Percentiles rank a stretch among this genome's conserved stretches.
Conservation (phyloP, 805 yeast species). For the Candida montana region DNA sequence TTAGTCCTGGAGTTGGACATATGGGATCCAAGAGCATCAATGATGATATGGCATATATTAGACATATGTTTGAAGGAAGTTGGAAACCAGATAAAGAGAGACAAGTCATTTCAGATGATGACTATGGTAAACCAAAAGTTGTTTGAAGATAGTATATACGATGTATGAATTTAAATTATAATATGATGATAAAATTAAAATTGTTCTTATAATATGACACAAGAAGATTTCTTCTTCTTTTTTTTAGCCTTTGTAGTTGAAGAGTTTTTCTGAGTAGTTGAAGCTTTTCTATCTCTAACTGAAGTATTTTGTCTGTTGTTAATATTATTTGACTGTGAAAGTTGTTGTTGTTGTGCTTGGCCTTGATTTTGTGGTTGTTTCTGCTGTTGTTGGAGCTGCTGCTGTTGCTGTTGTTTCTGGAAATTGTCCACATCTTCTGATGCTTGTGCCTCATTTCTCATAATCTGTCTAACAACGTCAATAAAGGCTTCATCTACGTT, state of each 20-base stretch:
- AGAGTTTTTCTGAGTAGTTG: not conserved
- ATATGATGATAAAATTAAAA: not conserved
- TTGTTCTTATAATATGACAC: conserved; percentile 16
- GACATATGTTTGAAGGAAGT: conserved; percentile 59
- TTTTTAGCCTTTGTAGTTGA: conserved; percentile 6
- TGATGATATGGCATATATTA: conserved; percentile 50
- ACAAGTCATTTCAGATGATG: not conserved
- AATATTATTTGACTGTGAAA: conserved; percentile 3
- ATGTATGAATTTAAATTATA: not conserved
- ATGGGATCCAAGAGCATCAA: conserved; percentile 49
- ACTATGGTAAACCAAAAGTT: not conserved
- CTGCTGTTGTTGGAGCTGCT: conserved; percentile 1
- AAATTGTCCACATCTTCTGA: conserved; percentile 3
- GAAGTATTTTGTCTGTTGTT: not conserved
- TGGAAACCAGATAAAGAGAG: conserved; percentile 42
- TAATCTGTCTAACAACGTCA: conserved; percentile 85
- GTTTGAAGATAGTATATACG: not conserved
- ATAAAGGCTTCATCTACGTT: conserved; percentile 88
- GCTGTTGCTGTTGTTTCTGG: not conserved
- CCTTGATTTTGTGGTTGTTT: not conserved
- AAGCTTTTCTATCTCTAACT: not conserved
- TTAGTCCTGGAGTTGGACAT: conserved; percentile 64
- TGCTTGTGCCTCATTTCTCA: conserved; percentile 51
- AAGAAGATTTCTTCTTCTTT: conserved; percentile 26
- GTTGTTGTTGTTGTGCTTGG: not conserved